phyloP scores from a whole-genome alignment of 108 stramenopile species.

The Mediolabrus comicus region DNA sequence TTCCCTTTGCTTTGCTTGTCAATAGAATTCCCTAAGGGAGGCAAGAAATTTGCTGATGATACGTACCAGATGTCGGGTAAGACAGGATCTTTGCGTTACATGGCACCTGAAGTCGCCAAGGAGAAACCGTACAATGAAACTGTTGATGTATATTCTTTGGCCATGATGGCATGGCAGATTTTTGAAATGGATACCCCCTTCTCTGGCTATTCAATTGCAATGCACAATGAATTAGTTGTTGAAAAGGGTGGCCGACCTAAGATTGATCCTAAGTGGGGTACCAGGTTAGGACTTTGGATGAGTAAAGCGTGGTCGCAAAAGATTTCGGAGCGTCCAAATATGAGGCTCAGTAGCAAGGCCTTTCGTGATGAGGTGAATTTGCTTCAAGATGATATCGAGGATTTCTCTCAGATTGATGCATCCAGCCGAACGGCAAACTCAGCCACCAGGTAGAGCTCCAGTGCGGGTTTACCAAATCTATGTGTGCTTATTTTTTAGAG shows the following conservation, averaged over 20 bases:
- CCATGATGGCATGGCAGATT: slow-evolving; percentile 84
- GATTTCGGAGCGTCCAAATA: slow-evolving; percentile 59
- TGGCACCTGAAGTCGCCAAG: slow-evolving; percentile 80
- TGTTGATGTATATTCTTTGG: slow-evolving; percentile 85
- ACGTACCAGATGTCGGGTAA: slow-evolving; percentile 54
- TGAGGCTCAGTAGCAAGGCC: slow-evolving; percentile 57
- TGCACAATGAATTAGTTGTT: slow-evolving; percentile 62
- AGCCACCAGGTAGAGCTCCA: too few relatives aligned
- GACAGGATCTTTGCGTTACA: slow-evolving; percentile 59
- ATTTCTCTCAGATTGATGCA: slow-evolving; percentile 31
- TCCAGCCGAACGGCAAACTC: slow-evolving; percentile 33
- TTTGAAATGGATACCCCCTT: slow-evolving; percentile 70
- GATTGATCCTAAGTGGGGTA: slow-evolving; percentile 62
- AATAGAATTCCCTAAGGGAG: slow-evolving; percentile 15
- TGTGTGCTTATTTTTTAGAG: too few relatives aligned
- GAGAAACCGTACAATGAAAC: slow-evolving; percentile 83
- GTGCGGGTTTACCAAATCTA: too few relatives aligned
- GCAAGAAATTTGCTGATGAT: slow-evolving; percentile 11
- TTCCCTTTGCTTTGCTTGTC: not conserved
- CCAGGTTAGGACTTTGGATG: slow-evolving; percentile 14
- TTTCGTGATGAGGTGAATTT: slow-evolving; percentile 67
- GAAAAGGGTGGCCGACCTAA: slow-evolving; percentile 57
- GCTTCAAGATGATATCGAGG: slow-evolving; percentile 50
- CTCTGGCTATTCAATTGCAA: slow-evolving; percentile 51
- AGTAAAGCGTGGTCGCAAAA: slow-evolving; percentile 40